These are phyloP conservation scores for Cladosporium sp. DNA, from an alignment of 2,329 filamentous ascomycete genomes.

Conservation along the genomic window DNA sequence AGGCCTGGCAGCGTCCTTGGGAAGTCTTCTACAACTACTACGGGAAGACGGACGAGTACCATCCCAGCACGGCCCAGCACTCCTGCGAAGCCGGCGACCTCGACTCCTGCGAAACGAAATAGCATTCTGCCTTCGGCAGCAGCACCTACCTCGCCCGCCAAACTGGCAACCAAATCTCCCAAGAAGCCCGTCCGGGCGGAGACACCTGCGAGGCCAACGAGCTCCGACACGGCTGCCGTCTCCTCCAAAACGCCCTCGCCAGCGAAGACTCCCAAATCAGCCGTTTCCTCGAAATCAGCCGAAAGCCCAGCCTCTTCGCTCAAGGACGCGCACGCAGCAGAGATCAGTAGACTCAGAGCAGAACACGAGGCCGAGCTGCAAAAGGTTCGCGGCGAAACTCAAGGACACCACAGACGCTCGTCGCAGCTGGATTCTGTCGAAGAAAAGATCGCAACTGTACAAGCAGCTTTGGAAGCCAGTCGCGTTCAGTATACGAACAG, in stretches of 20 bases:
- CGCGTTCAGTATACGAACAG: conserved; percentile 22
- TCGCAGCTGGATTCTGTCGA: conserved; percentile 30
- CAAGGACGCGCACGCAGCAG: conserved; percentile 18
- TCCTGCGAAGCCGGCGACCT: not conserved
- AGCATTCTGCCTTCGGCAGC: not conserved
- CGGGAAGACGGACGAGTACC: conserved; percentile 1
- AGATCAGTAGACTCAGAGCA: conserved; percentile 18
- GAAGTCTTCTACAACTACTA: not conserved
- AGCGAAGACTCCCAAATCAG: not conserved
- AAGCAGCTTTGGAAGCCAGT: conserved; percentile 15
- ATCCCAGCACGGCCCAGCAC: conserved; percentile 4
- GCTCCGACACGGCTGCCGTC: not conserved
- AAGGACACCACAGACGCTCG: conserved; percentile 25
- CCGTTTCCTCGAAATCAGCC: not conserved
- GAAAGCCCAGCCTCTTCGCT: conserved; percentile 7
- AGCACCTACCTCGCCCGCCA: not conserved
- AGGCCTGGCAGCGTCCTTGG: not conserved
- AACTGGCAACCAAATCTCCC: not conserved
- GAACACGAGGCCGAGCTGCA: conserved; percentile 22
- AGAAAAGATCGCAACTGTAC: conserved; percentile 25
- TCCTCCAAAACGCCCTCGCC: not conserved
- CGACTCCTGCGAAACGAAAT: not conserved
- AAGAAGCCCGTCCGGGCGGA: not conserved
- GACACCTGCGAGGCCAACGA: not conserved
- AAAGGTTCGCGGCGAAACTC: conserved; percentile 21